Evolutionary conservation across 2,329 filamentous ascomycete genomes (phyloP), one percentile per base, ranked within the genome.

Genomic region (Colletotrichum sp.): DNA sequence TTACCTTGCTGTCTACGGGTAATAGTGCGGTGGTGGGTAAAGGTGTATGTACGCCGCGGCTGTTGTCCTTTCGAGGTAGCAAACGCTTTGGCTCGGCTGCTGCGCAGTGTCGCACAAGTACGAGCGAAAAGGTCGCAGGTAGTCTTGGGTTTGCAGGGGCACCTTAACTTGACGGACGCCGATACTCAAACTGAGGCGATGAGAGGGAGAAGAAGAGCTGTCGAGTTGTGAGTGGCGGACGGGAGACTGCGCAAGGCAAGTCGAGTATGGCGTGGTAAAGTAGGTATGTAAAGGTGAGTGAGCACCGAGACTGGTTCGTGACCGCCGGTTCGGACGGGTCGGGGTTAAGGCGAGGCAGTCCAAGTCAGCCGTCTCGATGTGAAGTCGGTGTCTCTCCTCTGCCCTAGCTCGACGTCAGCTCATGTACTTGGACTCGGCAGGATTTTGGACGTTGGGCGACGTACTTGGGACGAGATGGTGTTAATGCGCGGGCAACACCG

Each of bases 261-360:
- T 12, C 58, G 12, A 26, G 52, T 28, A n/a, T n/a, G 18, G 56
- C n/a, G 21, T 13, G 13, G 43, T 32, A 43, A 43, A 43, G 38
- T 61, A 30, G 38, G 24, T 15, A 38, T 58, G 61, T 16, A 32
- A 38, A 36, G 24, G n/a, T 32, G 66, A 43, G 28, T 24, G 26
- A 56, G 43, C 24, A 38, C 8, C n/a, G 38, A 30, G 61, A 64
- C 28, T 21, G 38, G 36, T n/a, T 18, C 26, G 43, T 66, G 34
- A 60, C 24, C 48, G 71, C 48, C 28, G 71, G 71, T 74, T 74
- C 71, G 67, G 67, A 74, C 67, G 71, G 60, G 43, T 74, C 71
- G 67, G 71, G 43, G 67, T 65, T 52, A 48, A 36, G 30, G n/a
- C 48, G 32, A 67, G 65, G 12, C 43, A 16, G 32, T 26, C 38